These are phyloP conservation scores for Cryptosporidium andersoni DNA, from an alignment of 169 alveolate genomes.

Conservation along the genomic window DNA sequence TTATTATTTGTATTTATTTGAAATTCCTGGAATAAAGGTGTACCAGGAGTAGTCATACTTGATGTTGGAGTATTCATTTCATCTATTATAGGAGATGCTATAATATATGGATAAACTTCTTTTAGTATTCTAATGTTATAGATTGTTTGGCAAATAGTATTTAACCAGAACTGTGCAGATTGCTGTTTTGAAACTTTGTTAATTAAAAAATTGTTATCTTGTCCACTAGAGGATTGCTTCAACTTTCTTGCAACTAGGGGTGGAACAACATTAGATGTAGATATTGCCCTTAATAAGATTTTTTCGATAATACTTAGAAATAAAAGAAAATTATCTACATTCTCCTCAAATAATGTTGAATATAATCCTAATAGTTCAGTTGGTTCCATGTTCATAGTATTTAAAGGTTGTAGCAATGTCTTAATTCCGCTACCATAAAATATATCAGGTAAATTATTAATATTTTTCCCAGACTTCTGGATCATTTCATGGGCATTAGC, in stretches of 20 bases:
- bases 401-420: constrained; percentile 34
- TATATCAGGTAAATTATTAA: constrained; percentile 44
- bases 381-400: constrained; percentile 32
- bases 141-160: constrained; percentile 64
- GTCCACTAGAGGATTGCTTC: constrained; percentile 3
- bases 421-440: constrained; percentile 55
- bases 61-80: constrained; percentile 15
- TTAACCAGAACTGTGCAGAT: constrained; percentile 58
- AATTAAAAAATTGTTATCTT: not conserved
- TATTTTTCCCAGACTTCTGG: constrained; percentile 6
- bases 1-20: no score
- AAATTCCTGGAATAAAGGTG: constrained; percentile 35
- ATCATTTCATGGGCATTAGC: constrained; percentile 5
- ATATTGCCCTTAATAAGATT: constrained; percentile 6
- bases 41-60: constrained; percentile 10
- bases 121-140: constrained; percentile 39
- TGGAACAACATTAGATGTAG: constrained; percentile 20
- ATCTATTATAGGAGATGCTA: constrained; percentile 20
- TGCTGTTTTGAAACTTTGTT: constrained; percentile 12
- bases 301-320: constrained; percentile 29
- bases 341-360: constrained; percentile 58
- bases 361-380: constrained; percentile 32
- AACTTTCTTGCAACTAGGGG: constrained; percentile 37
- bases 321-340: constrained; percentile 21
- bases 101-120: constrained; percentile 39